phyloP scores from a whole-genome alignment of 1,284 basidiomycete genomes.

The Boletus sp. region DNA sequence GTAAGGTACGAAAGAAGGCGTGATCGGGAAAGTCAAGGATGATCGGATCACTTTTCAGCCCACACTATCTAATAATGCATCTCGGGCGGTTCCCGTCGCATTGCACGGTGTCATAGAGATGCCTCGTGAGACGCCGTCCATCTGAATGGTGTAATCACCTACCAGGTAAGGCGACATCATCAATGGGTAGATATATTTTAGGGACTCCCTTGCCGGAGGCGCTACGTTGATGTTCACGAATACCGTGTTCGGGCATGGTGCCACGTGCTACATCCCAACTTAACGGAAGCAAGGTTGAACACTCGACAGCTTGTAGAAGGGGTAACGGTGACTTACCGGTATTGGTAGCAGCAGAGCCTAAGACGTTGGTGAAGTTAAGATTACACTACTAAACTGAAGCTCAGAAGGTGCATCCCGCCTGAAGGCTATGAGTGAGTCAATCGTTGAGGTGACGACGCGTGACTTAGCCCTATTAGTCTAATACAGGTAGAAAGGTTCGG shows the following conservation, averaged over 20 bases:
- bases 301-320: neutral
- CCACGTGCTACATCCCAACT: constrained; percentile 56
- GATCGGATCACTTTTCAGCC: neutral
- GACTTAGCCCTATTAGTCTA: constrained; percentile 38
- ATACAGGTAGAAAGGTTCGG: neutral
- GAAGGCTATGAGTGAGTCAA: neutral
- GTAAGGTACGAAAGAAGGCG: neutral
- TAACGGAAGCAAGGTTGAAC: neutral
- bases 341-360: constrained; percentile 37
- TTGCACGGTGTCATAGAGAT: no score
- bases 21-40: neutral
- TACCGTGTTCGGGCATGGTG: constrained; percentile 43
- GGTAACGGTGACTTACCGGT: constrained; percentile 33
- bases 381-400: constrained; percentile 47
- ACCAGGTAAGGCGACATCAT: constrained; percentile 40
- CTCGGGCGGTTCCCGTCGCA: no score
- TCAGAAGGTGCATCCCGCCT: constrained; percentile 23
- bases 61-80: neutral
- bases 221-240: constrained; percentile 24
- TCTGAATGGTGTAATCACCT: constrained; percentile 8
- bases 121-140: neutral
- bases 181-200: constrained; percentile 37
- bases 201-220: constrained; percentile 34
- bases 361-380: constrained; percentile 43
- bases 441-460: constrained; percentile 32